phyloP scores from a whole-genome alignment of 495 filamentous ascomycete species.

The Penicillium cataractarum region DNA sequence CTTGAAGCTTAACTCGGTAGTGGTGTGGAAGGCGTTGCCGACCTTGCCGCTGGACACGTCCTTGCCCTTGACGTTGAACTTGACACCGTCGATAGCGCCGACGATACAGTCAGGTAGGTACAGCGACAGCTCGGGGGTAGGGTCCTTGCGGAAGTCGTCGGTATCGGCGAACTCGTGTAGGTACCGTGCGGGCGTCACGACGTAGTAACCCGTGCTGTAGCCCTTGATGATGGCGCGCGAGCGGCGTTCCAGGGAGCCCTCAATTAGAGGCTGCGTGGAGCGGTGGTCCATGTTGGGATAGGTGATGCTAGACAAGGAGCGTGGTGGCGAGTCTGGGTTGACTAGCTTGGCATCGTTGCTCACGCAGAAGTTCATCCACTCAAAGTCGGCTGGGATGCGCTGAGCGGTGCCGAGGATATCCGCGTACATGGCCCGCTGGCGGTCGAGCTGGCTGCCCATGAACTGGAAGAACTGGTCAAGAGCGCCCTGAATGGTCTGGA shows the following conservation, averaged over 20 bases:
- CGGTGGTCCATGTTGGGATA: slow-evolving; percentile 89
- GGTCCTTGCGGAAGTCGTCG: slow-evolving; percentile 81
- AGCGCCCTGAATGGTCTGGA: slow-evolving; percentile 79
- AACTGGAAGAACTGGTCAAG: slow-evolving; percentile 79
- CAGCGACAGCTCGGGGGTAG: slow-evolving; percentile 80
- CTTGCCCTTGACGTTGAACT: slow-evolving; percentile 96
- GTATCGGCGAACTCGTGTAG: slow-evolving; percentile 95
- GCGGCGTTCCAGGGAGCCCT: slow-evolving; percentile 86
- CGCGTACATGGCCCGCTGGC: slow-evolving; percentile 73
- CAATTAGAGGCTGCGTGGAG: slow-evolving; percentile 79
- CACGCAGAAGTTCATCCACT: slow-evolving; percentile 82
- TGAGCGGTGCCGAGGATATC: slow-evolving; percentile 81
- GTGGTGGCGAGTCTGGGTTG: slow-evolving; percentile 72
- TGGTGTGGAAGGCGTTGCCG: slow-evolving; percentile 61
- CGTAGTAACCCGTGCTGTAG: slow-evolving; percentile 83
- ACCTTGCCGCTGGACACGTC: slow-evolving; percentile 68
- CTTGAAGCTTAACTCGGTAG: slow-evolving; percentile 68
- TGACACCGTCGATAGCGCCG: slow-evolving; percentile 72
- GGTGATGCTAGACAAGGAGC: slow-evolving; percentile 67
- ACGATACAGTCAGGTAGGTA: slow-evolving; percentile 91
- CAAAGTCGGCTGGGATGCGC: slow-evolving; percentile 83
- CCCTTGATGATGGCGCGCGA: slow-evolving; percentile 76
- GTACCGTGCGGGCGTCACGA: slow-evolving; percentile 81
- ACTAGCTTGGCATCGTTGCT: slow-evolving; percentile 74
- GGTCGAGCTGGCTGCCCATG: slow-evolving; percentile 78